Base-by-base conservation (phyloP, 352 stramenopile species). In the Phytophthora megakarya region DNA sequence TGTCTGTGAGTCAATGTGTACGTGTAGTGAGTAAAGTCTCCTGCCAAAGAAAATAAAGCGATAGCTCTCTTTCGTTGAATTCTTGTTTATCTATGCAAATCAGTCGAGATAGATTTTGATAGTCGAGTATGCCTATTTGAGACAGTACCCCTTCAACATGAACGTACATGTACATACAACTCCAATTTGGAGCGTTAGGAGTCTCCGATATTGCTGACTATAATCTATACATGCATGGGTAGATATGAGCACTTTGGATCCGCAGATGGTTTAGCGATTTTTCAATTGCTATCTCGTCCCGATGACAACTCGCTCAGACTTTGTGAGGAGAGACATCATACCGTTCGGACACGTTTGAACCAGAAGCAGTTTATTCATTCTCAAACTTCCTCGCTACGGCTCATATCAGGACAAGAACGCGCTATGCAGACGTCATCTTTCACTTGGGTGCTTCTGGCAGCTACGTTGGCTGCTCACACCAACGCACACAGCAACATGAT, bases 401-500 rank as follows among this genome's bases (percentile, higher is more conserved):
- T 6, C 23, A n/a, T 30, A 60, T 25, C 39, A 12, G n/a, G 19
- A 5, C 43, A 54, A 42, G 23, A n/a, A n/a, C n/a, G n/a, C n/a
- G n/a, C n/a, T n/a, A 75, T 75, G 67, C 48, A 69, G 28, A 54
- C 40, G 44, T 43, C 50, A 12, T 49, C 37, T 15, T 22, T 25
- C 16, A 26, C 55, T 3, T 9, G 64, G 28, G 62, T 32, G 10
- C 26, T 50, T n/a, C 5, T 59, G 23, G 22, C 56, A 21, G 18
- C 64, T 32, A 32, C 37, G 3, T 16, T 52, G 18, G 47, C 35
- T 32, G 11, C 30, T 1, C 32, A 37, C 0, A 26, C 33, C 25
- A 49, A 67, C 10, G 70, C 61, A 1, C 70, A 75, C 48, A 61
- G 61, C 61, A 70, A 72, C 51, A 75, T 75, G 67, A 66, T 65